Conservation (phyloP, 306 rosid species). For the Castanospermum australe region DNA sequence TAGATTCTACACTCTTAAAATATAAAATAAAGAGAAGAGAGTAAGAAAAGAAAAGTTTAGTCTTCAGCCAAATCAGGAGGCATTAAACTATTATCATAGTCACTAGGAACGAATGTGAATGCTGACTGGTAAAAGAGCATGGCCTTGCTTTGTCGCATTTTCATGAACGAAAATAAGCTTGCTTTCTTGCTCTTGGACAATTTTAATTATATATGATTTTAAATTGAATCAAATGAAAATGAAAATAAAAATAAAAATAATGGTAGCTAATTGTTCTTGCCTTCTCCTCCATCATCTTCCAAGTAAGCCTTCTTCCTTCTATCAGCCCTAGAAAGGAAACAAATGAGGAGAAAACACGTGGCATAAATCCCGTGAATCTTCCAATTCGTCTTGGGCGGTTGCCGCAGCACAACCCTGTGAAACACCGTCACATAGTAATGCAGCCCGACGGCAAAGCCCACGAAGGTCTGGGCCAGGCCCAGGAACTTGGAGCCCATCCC, state of each 20-base stretch:
- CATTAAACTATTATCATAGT: neutral
- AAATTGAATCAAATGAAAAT: constrained; percentile 11
- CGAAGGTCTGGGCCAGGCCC: constrained; percentile 67
- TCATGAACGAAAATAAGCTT: neutral
- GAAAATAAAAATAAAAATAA: neutral
- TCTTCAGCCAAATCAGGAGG: too few species aligned
- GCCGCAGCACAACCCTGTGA: constrained; percentile 66
- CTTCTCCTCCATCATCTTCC: constrained; percentile 76
- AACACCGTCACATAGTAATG: constrained; percentile 91
- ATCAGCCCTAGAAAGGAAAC: constrained; percentile 54
- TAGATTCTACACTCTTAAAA: too few species aligned
- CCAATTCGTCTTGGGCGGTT: constrained; percentile 85
- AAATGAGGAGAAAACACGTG: constrained; percentile 60
- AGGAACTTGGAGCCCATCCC: constrained; percentile 63
- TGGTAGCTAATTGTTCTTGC: constrained; percentile 49
- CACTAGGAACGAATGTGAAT: neutral
- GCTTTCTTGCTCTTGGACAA: neutral
- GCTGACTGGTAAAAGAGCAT: neutral
- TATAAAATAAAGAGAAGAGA: too few species aligned
- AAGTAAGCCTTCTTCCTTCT: constrained; percentile 77
- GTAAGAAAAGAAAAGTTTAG: too few species aligned
- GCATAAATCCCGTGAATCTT: constrained; percentile 82
- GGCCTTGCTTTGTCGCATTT: constrained; percentile 13
- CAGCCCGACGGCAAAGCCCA: constrained; percentile 71
- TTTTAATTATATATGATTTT: neutral